Evolutionary conservation across 148 eudicot species (phyloP).

Genomic region (Cornus kousa): DNA sequence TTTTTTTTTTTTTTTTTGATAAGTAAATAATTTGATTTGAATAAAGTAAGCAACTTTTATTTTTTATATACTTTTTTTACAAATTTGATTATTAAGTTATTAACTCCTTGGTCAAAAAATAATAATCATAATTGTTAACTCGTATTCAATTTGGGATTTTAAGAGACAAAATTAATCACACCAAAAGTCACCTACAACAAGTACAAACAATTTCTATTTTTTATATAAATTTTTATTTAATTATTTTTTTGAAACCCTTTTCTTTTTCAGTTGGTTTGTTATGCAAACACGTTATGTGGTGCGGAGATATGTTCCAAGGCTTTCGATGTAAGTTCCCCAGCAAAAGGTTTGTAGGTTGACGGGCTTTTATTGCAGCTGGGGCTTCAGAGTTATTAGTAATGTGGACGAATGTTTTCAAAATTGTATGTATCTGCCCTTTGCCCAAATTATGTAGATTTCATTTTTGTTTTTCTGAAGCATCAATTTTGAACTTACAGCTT

Average conservation of each 20-base stretch:
- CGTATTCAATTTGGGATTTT: no score
- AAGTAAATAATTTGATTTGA: no score
- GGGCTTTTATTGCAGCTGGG: neutral
- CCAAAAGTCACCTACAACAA: no score
- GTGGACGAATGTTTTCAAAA: conserved; percentile 90
- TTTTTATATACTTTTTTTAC: no score
- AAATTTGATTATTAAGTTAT: no score
- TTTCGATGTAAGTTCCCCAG: neutral
- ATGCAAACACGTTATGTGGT: neutral
- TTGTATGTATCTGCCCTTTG: conserved; percentile 43
- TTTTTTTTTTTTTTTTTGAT: no score
- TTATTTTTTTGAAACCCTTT: neutral
- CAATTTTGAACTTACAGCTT: neutral
- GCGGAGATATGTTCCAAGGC: neutral
- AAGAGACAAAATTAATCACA: no score
- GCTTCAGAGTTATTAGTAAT: conserved; percentile 31
- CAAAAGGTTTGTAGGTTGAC: conserved; percentile 10
- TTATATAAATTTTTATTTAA: no score
- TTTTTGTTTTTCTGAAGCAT: neutral
- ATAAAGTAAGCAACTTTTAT: no score
- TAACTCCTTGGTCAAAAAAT: no score
- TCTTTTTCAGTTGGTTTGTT: neutral
- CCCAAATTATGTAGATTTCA: neutral
- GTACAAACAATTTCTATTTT: no score
- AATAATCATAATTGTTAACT: no score